Percentiles rank a stretch among this genome's conserved stretches.
phyloP scores from a whole-genome alignment of 2,329 filamentous ascomycete species.

The Aplosporella prunicola region DNA sequence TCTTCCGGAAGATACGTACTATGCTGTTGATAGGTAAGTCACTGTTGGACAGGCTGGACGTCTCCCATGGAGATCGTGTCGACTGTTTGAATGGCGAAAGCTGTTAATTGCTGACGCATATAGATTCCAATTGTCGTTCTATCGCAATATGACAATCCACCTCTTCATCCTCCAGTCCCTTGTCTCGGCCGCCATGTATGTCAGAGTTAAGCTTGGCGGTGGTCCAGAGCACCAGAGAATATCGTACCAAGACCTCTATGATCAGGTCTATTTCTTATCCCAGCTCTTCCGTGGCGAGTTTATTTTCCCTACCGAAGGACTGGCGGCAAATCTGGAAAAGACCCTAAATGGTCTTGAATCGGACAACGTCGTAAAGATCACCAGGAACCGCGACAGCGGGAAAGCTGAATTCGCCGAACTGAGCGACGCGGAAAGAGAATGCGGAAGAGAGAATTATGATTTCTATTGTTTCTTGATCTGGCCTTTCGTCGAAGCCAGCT shows the following conservation, averaged over 20 bases:
- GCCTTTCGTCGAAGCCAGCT: constrained; percentile 93
- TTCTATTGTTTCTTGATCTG: constrained; percentile 99
- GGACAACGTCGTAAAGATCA: constrained; percentile 66
- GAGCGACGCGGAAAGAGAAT: constrained; percentile 62
- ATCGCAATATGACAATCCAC: constrained; percentile 98
- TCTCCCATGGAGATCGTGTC: background rate
- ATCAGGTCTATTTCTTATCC: constrained; percentile 71
- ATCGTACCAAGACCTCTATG: constrained; percentile 59
- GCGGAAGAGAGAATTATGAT: constrained; percentile 87
- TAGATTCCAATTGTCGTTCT: constrained; percentile 89
- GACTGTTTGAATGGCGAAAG: background rate
- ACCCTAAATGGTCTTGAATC: constrained; percentile 68
- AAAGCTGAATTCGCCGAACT: constrained; percentile 42
- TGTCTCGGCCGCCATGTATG: constrained; percentile 85
- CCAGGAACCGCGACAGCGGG: constrained; percentile 30
- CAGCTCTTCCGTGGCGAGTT: constrained; percentile 91
- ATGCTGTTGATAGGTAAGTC: constrained; percentile 67
- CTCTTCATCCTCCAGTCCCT: constrained; percentile 90
- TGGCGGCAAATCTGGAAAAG: constrained; percentile 69
- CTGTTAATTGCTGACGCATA: background rate
- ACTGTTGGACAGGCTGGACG: no score
- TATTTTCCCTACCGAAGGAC: constrained; percentile 83
- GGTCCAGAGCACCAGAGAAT: constrained; percentile 73
- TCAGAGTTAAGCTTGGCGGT: constrained; percentile 81
- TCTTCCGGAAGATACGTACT: constrained; percentile 84